Conservation (phyloP, 1,284 basidiomycete genomes). For the Pseudozyma hubeiensis region DNA sequence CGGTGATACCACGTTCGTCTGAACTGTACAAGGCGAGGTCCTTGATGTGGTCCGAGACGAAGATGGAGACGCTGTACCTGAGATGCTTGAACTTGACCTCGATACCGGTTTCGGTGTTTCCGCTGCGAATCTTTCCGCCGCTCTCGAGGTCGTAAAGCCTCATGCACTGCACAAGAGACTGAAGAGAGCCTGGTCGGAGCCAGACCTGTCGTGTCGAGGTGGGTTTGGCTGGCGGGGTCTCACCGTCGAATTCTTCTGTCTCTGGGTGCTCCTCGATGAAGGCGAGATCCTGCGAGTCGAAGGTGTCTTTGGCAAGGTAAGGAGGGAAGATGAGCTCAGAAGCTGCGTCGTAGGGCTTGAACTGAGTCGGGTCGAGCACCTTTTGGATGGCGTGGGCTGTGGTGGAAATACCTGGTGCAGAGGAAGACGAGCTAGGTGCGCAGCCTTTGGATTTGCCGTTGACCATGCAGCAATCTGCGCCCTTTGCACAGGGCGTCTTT, state of each 20-base stretch:
- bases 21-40: slow-evolving; percentile 47
- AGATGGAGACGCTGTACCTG: slow-evolving; percentile 63
- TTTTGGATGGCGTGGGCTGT: slow-evolving; percentile 41
- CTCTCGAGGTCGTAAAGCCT: slow-evolving; percentile 35
- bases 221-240: slow-evolving; percentile 12
- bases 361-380: slow-evolving; percentile 36
- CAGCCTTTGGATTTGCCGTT: slow-evolving; percentile 43
- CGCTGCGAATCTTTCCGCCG: slow-evolving; percentile 57
- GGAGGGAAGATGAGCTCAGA: slow-evolving; percentile 69
- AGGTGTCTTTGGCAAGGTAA: slow-evolving; percentile 57
- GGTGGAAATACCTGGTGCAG: slow-evolving; percentile 27
- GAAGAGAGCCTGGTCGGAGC: slow-evolving; percentile 58
- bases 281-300: slow-evolving; percentile 54
- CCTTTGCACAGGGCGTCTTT: slow-evolving; percentile 48
- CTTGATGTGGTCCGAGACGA: slow-evolving; percentile 61
- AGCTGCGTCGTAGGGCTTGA: slow-evolving; percentile 64
- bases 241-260: slow-evolving; percentile 32
- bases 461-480: slow-evolving; percentile 56
- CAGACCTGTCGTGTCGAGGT: slow-evolving; percentile 45
- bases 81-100: slow-evolving; percentile 62
- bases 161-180: slow-evolving; percentile 50
- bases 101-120: slow-evolving; percentile 63
- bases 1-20: slow-evolving; percentile 47
- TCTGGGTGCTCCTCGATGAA: slow-evolving; percentile 51
- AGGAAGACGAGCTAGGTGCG: slow-evolving; percentile 6